These are phyloP conservation scores for Microstegium vimineum DNA, from an alignment of 176 grass and related monocot genomes.

Conservation along the genomic window DNA sequence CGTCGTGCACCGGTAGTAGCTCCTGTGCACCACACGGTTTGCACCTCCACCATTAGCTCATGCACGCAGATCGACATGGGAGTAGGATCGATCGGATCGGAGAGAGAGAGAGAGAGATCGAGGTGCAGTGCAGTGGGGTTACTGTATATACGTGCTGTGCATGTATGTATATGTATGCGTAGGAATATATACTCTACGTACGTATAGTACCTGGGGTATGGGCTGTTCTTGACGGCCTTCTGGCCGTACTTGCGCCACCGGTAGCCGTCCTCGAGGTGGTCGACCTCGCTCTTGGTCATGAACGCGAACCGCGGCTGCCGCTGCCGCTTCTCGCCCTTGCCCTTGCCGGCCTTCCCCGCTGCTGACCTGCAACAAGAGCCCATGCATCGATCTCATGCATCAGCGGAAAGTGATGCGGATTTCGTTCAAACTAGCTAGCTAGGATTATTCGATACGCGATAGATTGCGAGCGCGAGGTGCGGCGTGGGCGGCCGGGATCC, in stretches of 20 bases:
- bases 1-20: constrained; percentile 97
- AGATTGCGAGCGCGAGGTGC: neutral
- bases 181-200: neutral
- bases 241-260: constrained; percentile 99
- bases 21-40: constrained; percentile 47
- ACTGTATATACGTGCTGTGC: neutral
- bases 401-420: constrained; percentile 19
- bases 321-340: constrained; percentile 81
- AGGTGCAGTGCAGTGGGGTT: neutral
- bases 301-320: constrained; percentile 84
- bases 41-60: neutral
- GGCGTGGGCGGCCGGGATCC: too few relatives aligned
- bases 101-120: neutral
- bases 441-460: neutral
- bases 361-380: neutral
- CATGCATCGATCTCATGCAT: neutral
- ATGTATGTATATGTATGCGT: neutral
- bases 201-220: constrained; percentile 94
- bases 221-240: constrained; percentile 99
- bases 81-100: neutral
- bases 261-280: constrained; percentile 96
- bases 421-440: constrained; percentile 50
- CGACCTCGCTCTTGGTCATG: constrained; percentile 97
- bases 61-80: neutral
- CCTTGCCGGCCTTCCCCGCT: constrained; percentile 14